Evolutionary conservation across 257 asterid species (phyloP).

Genomic region (Rubia yunnanensis): DNA sequence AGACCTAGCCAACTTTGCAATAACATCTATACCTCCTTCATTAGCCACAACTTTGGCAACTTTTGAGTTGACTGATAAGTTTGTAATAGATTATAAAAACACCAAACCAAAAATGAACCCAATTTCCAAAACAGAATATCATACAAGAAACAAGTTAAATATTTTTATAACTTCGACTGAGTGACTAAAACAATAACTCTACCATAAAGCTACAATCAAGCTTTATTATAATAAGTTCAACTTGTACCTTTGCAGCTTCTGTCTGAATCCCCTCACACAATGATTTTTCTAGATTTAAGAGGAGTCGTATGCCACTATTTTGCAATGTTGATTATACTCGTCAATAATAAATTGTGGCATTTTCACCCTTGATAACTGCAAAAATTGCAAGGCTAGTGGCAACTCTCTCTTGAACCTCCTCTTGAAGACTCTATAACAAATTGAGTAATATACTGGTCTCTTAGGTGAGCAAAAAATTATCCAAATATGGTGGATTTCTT

Average conservation of each 20-base stretch:
- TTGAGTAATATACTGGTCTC: constrained; percentile 56
- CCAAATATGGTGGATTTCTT: constrained; percentile 59
- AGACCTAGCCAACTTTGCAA: constrained; percentile 62
- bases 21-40: constrained; percentile 67
- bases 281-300: constrained; percentile 63
- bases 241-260: constrained; percentile 67
- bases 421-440: constrained; percentile 59
- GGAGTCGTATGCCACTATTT: constrained; percentile 54
- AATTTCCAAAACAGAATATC: background rate
- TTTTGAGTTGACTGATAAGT: constrained; percentile 58
- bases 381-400: constrained; percentile 73
- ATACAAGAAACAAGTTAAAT: background rate
- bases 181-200: background rate
- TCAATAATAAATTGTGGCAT: constrained; percentile 54
- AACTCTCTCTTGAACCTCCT: constrained; percentile 87
- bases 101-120: constrained; percentile 4
- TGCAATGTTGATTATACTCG: constrained; percentile 69
- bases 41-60: constrained; percentile 88
- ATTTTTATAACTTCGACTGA: background rate
- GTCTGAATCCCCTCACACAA: constrained; percentile 78
- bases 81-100: constrained; percentile 61
- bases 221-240: constrained; percentile 3
- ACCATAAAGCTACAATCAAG: background rate
- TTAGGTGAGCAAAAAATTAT: constrained; percentile 70
- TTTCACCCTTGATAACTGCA: constrained; percentile 70